Percentiles rank a stretch among this genome's conserved stretches.
Evolutionary conservation across 2,329 filamentous ascomycete genomes (phyloP).

Genomic region (Nemania sp.): DNA sequence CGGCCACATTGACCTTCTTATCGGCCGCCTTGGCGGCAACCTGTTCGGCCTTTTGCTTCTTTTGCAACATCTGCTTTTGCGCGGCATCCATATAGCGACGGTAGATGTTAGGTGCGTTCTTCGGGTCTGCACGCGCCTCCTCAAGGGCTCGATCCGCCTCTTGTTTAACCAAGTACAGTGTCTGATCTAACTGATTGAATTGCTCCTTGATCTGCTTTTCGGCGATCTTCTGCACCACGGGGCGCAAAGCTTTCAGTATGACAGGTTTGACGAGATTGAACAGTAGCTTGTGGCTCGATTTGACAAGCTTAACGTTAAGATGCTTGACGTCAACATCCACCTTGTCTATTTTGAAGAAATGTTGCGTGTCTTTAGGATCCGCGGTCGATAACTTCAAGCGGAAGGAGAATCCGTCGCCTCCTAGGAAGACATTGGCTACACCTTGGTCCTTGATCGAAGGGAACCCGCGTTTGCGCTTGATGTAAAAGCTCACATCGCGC

Average conservation of each 20-base stretch:
- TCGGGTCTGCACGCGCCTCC: conserved; percentile 68
- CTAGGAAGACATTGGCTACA: conserved; percentile 84
- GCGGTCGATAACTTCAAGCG: conserved; percentile 85
- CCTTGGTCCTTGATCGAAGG: conserved; percentile 85
- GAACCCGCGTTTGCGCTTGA: conserved; percentile 94
- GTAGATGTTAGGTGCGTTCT: conserved; percentile 81
- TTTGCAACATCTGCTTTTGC: conserved; percentile 70
- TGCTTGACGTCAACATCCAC: conserved; percentile 81
- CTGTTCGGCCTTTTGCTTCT: conserved; percentile 67
- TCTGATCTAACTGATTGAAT: conserved; percentile 72
- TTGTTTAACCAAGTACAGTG: conserved; percentile 76
- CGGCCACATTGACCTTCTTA: conserved; percentile 80
- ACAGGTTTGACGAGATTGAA: conserved; percentile 87
- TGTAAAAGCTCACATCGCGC: conserved; percentile 86
- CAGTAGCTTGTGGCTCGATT: conserved; percentile 92
- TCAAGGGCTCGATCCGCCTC: conserved; percentile 76
- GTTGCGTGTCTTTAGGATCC: conserved; percentile 71
- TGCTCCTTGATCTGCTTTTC: conserved; percentile 89
- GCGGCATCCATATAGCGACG: conserved; percentile 77
- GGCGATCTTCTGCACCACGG: conserved; percentile 81
- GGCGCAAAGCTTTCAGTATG: conserved; percentile 79
- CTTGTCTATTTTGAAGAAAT: conserved; percentile 95
- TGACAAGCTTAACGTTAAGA: conserved; percentile 85
- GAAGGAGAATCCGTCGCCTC: conserved; percentile 87
- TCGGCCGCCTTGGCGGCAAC: conserved; percentile 60